Evolutionary conservation across 805 yeast species (phyloP), one percentile per base, ranked within the genome.

Genomic region (Ogataea naganishii): DNA sequence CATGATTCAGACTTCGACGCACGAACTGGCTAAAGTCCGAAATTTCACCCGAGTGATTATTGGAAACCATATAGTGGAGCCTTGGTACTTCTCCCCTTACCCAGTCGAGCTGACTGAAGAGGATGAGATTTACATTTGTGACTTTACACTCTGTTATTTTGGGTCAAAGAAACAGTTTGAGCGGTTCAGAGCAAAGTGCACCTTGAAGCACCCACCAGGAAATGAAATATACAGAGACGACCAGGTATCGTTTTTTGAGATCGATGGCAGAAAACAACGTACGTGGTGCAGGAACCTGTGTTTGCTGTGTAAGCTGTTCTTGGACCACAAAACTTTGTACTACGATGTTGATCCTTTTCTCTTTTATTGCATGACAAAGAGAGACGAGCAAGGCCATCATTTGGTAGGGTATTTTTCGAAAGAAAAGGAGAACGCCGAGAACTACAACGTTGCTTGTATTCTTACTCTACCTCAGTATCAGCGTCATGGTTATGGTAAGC

Each of bases 1-100:
- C 0, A 92, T 92, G 97, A 82, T 92, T 8, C 98, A 92, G 56
- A 71, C 69, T 43, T 66, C 70, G 36, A 80, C 79, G 37, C 69
- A 76, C 33, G 97, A 89, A 48, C 82, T 89, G 15, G 86, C 97
- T 0, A 68, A 92, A 33, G 96, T 92, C 27, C 70, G 97, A 42
- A 92, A 92, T 49, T 65, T 92, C 38, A 65, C 72, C 27, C 69
- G 72, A 32, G 73, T 92, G 5, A 79, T 84, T 4, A 74, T 92
- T 58, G 99, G 98, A 2, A 80, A 80, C 39, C 85, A 77, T 53
- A 81, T 82, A 43, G 85, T 92, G 31, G 99, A 92, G 53, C 98
- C 99, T 2, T 92, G 99, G 99, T 92, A 92, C 57, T 92, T 92
- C 48, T 82, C 95, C 2, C 97, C 99, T 1, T 92, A 92, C 53